phyloP scores from a whole-genome alignment of 2,329 filamentous ascomycete species.

The Penicillium psychrosexuale region DNA sequence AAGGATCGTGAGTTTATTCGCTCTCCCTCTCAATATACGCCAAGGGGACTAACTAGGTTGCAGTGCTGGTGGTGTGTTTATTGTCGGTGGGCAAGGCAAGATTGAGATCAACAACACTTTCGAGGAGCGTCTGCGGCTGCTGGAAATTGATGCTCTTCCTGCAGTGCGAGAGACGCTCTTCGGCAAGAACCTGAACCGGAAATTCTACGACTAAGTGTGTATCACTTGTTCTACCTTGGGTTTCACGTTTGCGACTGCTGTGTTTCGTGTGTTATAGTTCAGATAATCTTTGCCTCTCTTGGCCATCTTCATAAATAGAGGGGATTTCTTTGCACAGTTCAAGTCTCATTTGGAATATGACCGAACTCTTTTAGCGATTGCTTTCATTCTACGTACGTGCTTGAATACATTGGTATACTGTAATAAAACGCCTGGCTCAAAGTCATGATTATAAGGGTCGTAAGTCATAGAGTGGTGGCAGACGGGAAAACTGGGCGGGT shows the following conservation, averaged over 20 bases:
- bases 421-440: constrained; percentile 7
- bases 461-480: constrained; percentile 1
- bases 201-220: constrained; percentile 75
- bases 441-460: constrained; percentile 10
- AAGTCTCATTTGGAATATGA: constrained; percentile 17
- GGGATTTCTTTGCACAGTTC: constrained; percentile 20
- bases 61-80: constrained; percentile 77
- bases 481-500: neutral
- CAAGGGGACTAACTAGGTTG: constrained; percentile 1
- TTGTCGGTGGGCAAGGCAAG: constrained; percentile 81
- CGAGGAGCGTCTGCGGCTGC: constrained; percentile 80
- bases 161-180: constrained; percentile 83
- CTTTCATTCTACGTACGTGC: constrained; percentile 11
- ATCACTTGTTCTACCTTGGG: constrained; percentile 4
- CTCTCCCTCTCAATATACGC: neutral
- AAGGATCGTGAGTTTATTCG: constrained; percentile 68
- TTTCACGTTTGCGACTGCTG: constrained; percentile 3
- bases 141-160: constrained; percentile 81
- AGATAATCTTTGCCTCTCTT: constrained; percentile 15
- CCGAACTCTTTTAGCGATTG: constrained; percentile 21
- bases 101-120: constrained; percentile 99
- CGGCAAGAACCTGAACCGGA: constrained; percentile 91
- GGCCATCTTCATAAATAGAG: constrained; percentile 21
- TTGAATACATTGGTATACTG: constrained; percentile 12
- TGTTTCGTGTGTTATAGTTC: constrained; percentile 25